Conservation (phyloP, 768 basidiomycete genomes). For the Tylopilus sp. region DNA sequence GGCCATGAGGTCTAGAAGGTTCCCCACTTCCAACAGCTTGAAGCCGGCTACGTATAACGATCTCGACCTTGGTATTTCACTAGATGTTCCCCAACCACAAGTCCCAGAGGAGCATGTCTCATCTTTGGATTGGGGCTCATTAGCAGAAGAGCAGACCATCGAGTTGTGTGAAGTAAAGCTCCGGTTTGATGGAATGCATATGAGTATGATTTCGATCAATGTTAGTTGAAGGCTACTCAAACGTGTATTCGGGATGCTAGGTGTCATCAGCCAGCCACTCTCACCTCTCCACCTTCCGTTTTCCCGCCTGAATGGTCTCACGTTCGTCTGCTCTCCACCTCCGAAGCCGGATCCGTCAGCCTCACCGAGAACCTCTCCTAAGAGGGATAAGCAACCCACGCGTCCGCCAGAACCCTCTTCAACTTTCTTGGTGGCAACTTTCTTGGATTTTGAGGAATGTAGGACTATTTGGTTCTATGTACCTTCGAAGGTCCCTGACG, state of each 20-base stretch:
- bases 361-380: conserved; percentile 26
- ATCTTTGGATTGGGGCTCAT: conserved; percentile 45
- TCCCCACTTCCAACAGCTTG: conserved; percentile 38
- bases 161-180: conserved; percentile 61
- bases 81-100: conserved; percentile 22
- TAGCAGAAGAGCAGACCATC: conserved; percentile 58
- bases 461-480: conserved; percentile 19
- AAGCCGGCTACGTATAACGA: conserved; percentile 30
- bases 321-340: conserved; percentile 44
- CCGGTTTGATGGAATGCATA: conserved; percentile 40
- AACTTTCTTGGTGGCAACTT: conserved; percentile 50
- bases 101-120: conserved; percentile 22
- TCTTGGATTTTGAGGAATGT: conserved; percentile 65
- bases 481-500: not conserved
- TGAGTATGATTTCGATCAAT: conserved; percentile 36
- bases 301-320: conserved; percentile 40
- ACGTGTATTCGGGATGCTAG: conserved; percentile 26
- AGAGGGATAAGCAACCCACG: conserved; percentile 24
- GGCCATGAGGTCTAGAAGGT: conserved; percentile 56
- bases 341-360: conserved; percentile 23
- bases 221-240: conserved; percentile 2
- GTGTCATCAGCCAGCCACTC: conserved; percentile 41
- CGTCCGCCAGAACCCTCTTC: conserved; percentile 28
- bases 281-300: conserved; percentile 40
- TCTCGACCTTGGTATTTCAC: conserved; percentile 39